A percentile compares a stretch with the other conserved stretches of the same genome.
These are phyloP conservation scores for Colletotrichum horii DNA, from an alignment of 2,329 filamentous ascomycete genomes.

Conservation along the genomic window DNA sequence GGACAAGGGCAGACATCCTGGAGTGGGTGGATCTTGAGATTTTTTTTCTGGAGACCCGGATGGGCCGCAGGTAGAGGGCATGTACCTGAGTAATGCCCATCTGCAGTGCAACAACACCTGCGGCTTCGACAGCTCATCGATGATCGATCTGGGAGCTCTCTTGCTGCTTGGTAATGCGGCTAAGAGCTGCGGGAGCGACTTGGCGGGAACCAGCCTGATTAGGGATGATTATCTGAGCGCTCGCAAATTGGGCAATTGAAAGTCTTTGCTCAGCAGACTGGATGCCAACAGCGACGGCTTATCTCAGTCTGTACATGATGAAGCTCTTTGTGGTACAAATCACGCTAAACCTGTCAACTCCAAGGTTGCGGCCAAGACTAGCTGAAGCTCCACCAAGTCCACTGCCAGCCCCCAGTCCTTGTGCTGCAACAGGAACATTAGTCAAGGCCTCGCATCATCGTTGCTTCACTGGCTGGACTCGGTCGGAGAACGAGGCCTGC, in stretches of 20 bases:
- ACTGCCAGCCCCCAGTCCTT: not conserved
- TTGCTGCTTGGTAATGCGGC: not conserved
- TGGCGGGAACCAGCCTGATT: not conserved
- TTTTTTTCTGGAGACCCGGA: slow-evolving; percentile 8
- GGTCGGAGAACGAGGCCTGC: not conserved
- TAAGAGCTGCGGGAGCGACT: not conserved
- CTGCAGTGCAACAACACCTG: not conserved
- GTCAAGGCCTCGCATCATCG: slow-evolving; percentile 16
- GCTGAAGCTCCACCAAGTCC: slow-evolving; percentile 1
- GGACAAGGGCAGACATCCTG: not conserved
- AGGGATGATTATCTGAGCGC: not conserved
- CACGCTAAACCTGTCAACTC: not conserved
- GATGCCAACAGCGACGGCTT: not conserved
- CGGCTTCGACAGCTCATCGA: slow-evolving; percentile 8
- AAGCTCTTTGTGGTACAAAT: not conserved
- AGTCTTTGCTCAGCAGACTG: not conserved
- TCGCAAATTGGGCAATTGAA: not conserved
- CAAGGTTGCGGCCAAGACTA: slow-evolving; percentile 5
- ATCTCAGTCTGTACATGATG: not conserved
- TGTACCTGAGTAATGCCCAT: not conserved
- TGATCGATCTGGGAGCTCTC: not conserved
- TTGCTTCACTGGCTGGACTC: not conserved
- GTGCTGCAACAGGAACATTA: slow-evolving; percentile 7
- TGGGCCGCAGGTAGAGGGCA: not conserved
- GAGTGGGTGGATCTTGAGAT: not conserved